Percentiles rank a stretch among this genome's conserved stretches.
These are phyloP conservation scores for Musa itinerans DNA, from an alignment of 176 grass and related monocot genomes.

Conservation along the genomic window DNA sequence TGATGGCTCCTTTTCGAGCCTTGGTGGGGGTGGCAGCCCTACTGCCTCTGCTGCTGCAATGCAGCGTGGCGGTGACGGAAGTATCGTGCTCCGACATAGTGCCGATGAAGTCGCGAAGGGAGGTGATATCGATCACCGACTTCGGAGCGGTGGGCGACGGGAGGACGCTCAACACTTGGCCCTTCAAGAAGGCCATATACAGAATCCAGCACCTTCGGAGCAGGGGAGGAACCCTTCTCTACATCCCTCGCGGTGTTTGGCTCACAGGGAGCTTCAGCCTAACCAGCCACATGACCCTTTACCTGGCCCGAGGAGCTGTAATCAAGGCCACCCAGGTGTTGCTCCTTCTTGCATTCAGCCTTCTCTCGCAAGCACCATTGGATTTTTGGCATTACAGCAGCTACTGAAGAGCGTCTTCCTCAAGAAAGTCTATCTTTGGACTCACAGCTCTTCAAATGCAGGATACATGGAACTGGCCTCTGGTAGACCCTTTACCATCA, in stretches of 20 bases:
- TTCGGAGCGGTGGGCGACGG: slow-evolving; percentile 80
- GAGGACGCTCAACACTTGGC: slow-evolving; percentile 67
- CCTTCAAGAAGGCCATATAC: slow-evolving; percentile 68
- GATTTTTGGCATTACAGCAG: too few relatives aligned
- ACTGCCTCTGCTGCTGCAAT: slow-evolving; percentile 15
- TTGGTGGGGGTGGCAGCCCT: neutral
- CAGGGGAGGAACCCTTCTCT: slow-evolving; percentile 47
- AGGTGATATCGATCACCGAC: slow-evolving; percentile 50
- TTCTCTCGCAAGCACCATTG: too few relatives aligned
- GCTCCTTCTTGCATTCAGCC: neutral
- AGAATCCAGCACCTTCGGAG: slow-evolving; percentile 49
- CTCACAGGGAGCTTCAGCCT: slow-evolving; percentile 89
- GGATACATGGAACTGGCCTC: slow-evolving; percentile 63
- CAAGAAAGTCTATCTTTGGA: neutral
- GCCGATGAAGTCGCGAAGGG: slow-evolving; percentile 39
- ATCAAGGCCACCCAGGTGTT: slow-evolving; percentile 51
- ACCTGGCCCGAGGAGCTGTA: slow-evolving; percentile 56
- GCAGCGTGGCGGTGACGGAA: slow-evolving; percentile 8
- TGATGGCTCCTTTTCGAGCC: neutral
- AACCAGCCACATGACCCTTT: slow-evolving; percentile 88
- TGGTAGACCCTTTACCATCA: slow-evolving; percentile 69
- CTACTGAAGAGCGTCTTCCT: neutral
- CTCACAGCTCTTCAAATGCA: neutral
- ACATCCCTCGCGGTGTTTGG: slow-evolving; percentile 54
- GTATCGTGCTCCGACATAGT: slow-evolving; percentile 38